Evolutionary conservation across 768 basidiomycete genomes (phyloP).

Genomic region (Tubosaeta sp.): DNA sequence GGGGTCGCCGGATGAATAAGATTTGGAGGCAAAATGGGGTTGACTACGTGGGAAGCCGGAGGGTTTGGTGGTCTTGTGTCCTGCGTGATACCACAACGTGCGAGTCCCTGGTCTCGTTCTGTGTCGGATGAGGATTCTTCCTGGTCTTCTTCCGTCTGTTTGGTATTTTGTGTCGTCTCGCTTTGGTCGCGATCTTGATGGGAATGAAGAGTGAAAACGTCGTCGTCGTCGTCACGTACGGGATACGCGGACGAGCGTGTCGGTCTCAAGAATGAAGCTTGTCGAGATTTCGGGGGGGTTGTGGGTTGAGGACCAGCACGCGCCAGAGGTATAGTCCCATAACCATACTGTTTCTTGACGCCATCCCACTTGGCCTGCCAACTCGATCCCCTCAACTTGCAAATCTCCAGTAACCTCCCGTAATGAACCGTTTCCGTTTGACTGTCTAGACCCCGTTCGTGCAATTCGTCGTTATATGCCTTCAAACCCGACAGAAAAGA

Average conservation of each 20-base stretch:
- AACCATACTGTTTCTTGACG: conserved; percentile 56
- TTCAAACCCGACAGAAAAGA: conserved; percentile 81
- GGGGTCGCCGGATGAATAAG: conserved; percentile 29
- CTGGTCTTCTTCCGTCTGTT: conserved; percentile 11
- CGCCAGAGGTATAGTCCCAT: conserved; percentile 24
- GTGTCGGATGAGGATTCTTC: conserved; percentile 15
- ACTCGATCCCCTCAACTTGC: conserved; percentile 71
- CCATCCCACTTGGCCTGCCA: conserved; percentile 82
- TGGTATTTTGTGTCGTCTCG: conserved; percentile 16
- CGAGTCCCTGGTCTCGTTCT: conserved; percentile 20
- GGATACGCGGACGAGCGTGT: conserved; percentile 24
- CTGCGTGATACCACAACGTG: conserved; percentile 5
- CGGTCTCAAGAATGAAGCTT: conserved; percentile 15
- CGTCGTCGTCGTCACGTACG: conserved; percentile 36
- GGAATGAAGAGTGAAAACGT: conserved; percentile 42
- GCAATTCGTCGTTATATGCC: conserved; percentile 76
- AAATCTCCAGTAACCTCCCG: conserved; percentile 76
- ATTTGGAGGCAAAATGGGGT: conserved; percentile 25
- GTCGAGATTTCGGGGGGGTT: conserved; percentile 16
- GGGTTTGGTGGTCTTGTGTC: conserved; percentile 4
- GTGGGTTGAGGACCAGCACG: conserved; percentile 10
- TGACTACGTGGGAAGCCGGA: conserved; percentile 12
- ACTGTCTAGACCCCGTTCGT: conserved; percentile 70
- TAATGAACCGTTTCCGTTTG: conserved; percentile 78
- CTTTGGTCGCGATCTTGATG: conserved; percentile 36